Conservation (phyloP, 805 yeast species). For the Pichia paraexigua region DNA sequence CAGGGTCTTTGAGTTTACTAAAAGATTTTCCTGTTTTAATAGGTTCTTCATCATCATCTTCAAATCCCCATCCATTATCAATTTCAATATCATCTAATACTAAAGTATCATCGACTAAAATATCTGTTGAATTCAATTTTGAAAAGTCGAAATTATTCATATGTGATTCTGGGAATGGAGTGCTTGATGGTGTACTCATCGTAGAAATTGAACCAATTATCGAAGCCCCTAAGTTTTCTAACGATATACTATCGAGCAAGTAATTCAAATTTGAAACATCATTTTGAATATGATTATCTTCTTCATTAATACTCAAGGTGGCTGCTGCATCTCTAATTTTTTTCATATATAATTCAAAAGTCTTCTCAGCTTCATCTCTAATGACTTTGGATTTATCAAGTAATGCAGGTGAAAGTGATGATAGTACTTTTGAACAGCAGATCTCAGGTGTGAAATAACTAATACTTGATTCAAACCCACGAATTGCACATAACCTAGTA, state of each 20-base stretch:
- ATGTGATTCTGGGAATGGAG: constrained; percentile 5
- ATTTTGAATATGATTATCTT: constrained; percentile 20
- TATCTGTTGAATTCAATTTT: constrained; percentile 1
- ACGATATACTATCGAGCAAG: constrained; percentile 16
- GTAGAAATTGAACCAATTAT: constrained; percentile 2
- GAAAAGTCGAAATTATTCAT: background rate
- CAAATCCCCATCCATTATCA: constrained; percentile 28
- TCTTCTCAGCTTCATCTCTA: constrained; percentile 59
- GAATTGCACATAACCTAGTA: constrained; percentile 66
- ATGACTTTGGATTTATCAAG: constrained; percentile 68
- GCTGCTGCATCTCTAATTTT: constrained; percentile 44
- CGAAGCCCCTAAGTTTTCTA: constrained; percentile 16
- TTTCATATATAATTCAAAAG: constrained; percentile 54
- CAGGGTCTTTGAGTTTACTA: background rate
- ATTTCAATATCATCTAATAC: constrained; percentile 12
- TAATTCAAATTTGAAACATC: constrained; percentile 11
- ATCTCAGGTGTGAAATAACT: constrained; percentile 66
- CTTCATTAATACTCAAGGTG: constrained; percentile 23
- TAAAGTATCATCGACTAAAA: constrained; percentile 12
- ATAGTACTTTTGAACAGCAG: constrained; percentile 71
- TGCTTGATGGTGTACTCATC: background rate
- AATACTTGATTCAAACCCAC: constrained; percentile 59
- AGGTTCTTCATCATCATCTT: constrained; percentile 13
- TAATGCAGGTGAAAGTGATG: constrained; percentile 77
- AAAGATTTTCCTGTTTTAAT: background rate